These are phyloP conservation scores for Blastobotrys indianensis DNA, from an alignment of 1,139 yeast genomes.

Conservation along the genomic window DNA sequence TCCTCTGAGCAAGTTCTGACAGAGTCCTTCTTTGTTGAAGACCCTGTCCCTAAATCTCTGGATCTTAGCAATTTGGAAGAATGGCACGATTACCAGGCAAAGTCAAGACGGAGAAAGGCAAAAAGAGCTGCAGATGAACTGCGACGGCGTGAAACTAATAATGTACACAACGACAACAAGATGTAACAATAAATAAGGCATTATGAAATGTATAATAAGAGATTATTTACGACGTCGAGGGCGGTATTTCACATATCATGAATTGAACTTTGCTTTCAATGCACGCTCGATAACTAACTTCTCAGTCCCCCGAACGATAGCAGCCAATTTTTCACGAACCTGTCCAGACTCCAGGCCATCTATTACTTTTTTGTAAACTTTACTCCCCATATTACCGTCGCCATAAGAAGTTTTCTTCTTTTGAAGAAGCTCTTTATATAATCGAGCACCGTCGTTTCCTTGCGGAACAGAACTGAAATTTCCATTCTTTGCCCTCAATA, in stretches of 20 bases:
- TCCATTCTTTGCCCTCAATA: constrained; percentile 20
- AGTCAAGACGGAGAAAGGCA: constrained; percentile 62
- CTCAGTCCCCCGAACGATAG: constrained; percentile 31
- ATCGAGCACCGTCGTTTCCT: constrained; percentile 13
- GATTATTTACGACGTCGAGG: too few species aligned
- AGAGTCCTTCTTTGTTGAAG: constrained; percentile 65
- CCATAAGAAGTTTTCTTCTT: constrained; percentile 24
- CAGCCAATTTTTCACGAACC: constrained; percentile 20
- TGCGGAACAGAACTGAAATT: constrained; percentile 17
- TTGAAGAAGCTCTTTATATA: constrained; percentile 20
- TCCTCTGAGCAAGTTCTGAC: constrained; percentile 56
- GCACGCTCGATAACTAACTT: constrained; percentile 31
- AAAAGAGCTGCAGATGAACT: constrained; percentile 27
- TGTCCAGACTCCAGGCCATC: constrained; percentile 5
- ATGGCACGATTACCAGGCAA: constrained; percentile 97
- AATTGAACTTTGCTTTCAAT: neutral
- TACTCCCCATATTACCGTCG: constrained; percentile 28
- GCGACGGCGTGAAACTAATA: neutral
- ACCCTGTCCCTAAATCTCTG: constrained; percentile 54
- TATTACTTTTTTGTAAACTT: constrained; percentile 26
- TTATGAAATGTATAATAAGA: too few species aligned
- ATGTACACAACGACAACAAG: neutral
- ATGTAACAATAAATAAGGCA: neutral
- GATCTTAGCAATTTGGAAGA: constrained; percentile 61
- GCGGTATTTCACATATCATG: too few species aligned